These are phyloP conservation scores for Neofusicoccum umdonicola DNA, from an alignment of 2,329 filamentous ascomycete species.

Conservation along the genomic window DNA sequence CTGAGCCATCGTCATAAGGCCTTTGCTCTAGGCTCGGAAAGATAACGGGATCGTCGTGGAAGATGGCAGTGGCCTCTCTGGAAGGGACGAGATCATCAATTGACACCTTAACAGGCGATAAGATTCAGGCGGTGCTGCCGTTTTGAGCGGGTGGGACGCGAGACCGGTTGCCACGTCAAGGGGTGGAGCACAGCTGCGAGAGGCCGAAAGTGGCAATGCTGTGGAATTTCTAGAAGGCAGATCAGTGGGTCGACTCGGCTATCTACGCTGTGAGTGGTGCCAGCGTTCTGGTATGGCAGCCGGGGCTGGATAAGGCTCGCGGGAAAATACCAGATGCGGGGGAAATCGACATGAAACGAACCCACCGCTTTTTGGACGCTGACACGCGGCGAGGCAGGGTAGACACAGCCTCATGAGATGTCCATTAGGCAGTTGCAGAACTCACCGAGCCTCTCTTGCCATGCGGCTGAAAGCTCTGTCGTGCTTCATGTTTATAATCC, in stretches of 20 bases:
- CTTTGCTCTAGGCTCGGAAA: background rate
- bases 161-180: background rate
- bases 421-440: too few species aligned
- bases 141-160: background rate
- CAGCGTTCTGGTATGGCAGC: background rate
- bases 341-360: too few species aligned
- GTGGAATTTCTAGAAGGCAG: background rate
- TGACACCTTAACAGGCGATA: background rate
- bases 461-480: too few species aligned
- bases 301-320: background rate
- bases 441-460: too few species aligned
- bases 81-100: background rate
- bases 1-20: background rate
- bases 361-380: too few species aligned
- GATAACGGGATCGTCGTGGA: too few species aligned
- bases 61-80: background rate
- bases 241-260: slow-evolving; percentile 5
- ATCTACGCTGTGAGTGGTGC: slow-evolving; percentile 2
- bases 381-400: too few species aligned
- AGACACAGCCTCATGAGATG: too few species aligned
- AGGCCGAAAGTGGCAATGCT: background rate
- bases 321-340: background rate
- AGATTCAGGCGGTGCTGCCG: background rate
- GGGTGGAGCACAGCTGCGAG: background rate
- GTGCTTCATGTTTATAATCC: too few species aligned